Conservation (phyloP, 192 early-diverging fungal species). For the Dimargaris verticillata region DNA sequence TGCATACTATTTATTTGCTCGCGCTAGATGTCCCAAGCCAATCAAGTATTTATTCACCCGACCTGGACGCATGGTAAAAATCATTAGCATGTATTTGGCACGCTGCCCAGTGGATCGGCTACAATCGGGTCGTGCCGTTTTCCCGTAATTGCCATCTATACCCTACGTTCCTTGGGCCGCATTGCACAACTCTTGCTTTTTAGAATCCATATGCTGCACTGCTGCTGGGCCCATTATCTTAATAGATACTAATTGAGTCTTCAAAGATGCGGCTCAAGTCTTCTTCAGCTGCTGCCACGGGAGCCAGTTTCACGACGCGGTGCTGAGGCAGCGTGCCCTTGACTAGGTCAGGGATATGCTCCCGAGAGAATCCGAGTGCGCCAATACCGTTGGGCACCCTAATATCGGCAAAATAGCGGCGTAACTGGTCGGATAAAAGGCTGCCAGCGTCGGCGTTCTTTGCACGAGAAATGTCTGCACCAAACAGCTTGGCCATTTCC, state of each 20-base stretch:
- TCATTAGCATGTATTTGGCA: too few species aligned
- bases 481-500: conserved; percentile 61
- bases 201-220: too few species aligned
- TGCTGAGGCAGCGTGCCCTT: conserved; percentile 81
- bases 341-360: conserved; percentile 54
- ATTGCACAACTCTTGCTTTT: too few species aligned
- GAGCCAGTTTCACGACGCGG: conserved; percentile 82
- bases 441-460: conserved; percentile 54
- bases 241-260: conserved; percentile 35
- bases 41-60: too few species aligned
- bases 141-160: too few species aligned
- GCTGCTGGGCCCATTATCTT: neutral
- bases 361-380: conserved; percentile 54
- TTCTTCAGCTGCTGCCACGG: conserved; percentile 40
- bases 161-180: too few species aligned
- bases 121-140: too few species aligned
- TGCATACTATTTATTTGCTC: too few species aligned
- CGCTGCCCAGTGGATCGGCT: too few species aligned
- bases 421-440: conserved; percentile 56
- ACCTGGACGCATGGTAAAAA: too few species aligned
- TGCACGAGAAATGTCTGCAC: conserved; percentile 43
- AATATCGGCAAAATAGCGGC: conserved; percentile 53
- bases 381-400: conserved; percentile 70
- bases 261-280: conserved; percentile 49
- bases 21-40: too few species aligned